phyloP scores from a whole-genome alignment of 2,329 filamentous ascomycete genomes.

The Hirsutella minnesotensis region DNA sequence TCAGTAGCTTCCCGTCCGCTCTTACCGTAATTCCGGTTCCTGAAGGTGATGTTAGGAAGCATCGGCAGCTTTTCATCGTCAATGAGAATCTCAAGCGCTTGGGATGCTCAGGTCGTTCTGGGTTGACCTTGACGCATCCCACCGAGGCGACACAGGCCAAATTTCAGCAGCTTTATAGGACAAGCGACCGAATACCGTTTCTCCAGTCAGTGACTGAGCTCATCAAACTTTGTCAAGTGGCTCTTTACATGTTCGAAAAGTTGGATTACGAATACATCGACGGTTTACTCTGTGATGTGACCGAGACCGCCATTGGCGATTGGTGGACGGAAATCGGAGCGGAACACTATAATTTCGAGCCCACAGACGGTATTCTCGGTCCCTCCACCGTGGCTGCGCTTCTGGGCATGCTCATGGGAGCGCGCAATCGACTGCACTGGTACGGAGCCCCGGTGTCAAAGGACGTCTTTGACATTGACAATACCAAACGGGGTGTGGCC shows the following conservation, averaged over 20 bases:
- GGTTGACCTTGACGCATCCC: conserved; percentile 68
- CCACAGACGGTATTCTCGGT: conserved; percentile 82
- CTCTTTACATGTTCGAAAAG: conserved; percentile 77
- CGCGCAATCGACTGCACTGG: conserved; percentile 77
- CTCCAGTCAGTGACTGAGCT: conserved; percentile 74
- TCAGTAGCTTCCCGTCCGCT: conserved; percentile 83
- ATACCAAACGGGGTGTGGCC: conserved; percentile 71
- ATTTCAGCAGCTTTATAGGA: conserved; percentile 83
- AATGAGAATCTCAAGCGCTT: conserved; percentile 90
- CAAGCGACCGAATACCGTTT: conserved; percentile 69
- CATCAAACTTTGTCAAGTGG: conserved; percentile 82
- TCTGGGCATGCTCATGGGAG: conserved; percentile 78
- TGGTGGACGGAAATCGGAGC: conserved; percentile 95
- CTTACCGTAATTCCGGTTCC: conserved; percentile 87
- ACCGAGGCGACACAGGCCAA: conserved; percentile 77
- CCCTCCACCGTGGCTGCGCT: conserved; percentile 84
- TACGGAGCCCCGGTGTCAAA: conserved; percentile 76
- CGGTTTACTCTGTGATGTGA: conserved; percentile 84
- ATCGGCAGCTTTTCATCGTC: conserved; percentile 77
- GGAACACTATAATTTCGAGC: conserved; percentile 86
- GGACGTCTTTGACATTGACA: conserved; percentile 79
- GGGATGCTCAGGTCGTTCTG: conserved; percentile 82
- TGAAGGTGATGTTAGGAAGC: conserved; percentile 69
- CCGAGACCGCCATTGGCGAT: conserved; percentile 77
- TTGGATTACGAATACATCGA: conserved; percentile 83